These are phyloP conservation scores for Schizopora paradoxa DNA, from an alignment of 1,284 basidiomycete species.

Conservation along the genomic window DNA sequence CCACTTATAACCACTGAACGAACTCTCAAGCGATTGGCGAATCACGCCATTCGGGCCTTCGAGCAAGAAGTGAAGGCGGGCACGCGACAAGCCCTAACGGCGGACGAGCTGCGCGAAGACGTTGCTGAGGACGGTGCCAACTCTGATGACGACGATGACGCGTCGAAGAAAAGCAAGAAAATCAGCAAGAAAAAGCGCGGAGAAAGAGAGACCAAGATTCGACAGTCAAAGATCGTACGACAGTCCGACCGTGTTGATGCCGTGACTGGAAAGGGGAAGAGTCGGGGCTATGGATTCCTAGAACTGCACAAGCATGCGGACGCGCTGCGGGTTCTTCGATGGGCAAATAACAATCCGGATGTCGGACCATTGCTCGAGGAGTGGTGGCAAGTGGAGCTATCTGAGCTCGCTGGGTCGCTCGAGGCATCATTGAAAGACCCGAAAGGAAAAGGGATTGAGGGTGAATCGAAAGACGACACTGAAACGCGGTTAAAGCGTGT, in stretches of 20 bases:
- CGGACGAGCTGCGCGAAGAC: slow-evolving; percentile 60
- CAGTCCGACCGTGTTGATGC: slow-evolving; percentile 84
- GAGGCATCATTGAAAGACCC: slow-evolving; percentile 39
- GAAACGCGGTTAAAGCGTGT: slow-evolving; percentile 52
- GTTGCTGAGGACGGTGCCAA: slow-evolving; percentile 14
- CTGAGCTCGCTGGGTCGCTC: slow-evolving; percentile 61
- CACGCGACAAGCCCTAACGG: slow-evolving; percentile 53
- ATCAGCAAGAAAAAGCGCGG: slow-evolving; percentile 33
- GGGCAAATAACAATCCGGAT: slow-evolving; percentile 86
- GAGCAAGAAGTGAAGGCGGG: slow-evolving; percentile 73
- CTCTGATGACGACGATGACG: slow-evolving; percentile 25
- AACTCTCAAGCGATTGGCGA: slow-evolving; percentile 82
- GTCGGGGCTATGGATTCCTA: slow-evolving; percentile 94
- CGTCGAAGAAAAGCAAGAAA: slow-evolving; percentile 24
- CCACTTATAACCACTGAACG: slow-evolving; percentile 89
- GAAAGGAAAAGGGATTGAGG: slow-evolving; percentile 30
- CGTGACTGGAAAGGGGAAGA: slow-evolving; percentile 79
- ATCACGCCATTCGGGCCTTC: slow-evolving; percentile 78
- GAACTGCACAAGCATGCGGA: slow-evolving; percentile 87
- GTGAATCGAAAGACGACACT: slow-evolving; percentile 35
- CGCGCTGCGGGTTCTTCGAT: slow-evolving; percentile 86
- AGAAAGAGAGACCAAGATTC: slow-evolving; percentile 58
- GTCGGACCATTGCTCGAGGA: slow-evolving; percentile 60
- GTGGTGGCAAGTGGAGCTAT: slow-evolving; percentile 84
- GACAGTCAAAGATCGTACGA: slow-evolving; percentile 88